Conservation (phyloP, 352 stramenopile species). For the Peronospora belbahrii region DNA sequence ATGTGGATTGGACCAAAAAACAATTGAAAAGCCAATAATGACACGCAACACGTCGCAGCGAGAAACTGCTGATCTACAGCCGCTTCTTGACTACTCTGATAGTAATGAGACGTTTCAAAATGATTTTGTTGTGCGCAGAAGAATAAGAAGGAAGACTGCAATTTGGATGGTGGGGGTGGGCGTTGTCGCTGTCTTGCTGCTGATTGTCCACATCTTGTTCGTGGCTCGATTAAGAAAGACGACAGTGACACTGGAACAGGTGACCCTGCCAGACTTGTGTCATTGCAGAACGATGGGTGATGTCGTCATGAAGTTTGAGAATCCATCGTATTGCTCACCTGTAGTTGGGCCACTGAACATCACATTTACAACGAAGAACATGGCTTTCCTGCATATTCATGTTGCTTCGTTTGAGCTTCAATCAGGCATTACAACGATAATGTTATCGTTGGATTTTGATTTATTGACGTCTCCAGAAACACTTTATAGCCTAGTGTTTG, state of each 20-base stretch:
- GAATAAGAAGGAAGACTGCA: conserved; percentile 1
- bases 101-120: background rate
- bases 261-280: conserved; percentile 69
- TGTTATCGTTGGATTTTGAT: conserved; percentile 38
- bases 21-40: too few relatives aligned
- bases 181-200: conserved; percentile 22
- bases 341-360: conserved; percentile 47
- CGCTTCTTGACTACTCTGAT: conserved; percentile 12
- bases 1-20: too few relatives aligned
- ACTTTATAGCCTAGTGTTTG: conserved; percentile 51
- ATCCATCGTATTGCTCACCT: conserved; percentile 72
- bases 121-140: background rate
- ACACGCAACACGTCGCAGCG: background rate
- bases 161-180: conserved; percentile 25
- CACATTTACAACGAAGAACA: conserved; percentile 47
- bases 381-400: conserved; percentile 36
- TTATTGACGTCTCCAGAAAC: conserved; percentile 37
- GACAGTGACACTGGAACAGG: conserved; percentile 38
- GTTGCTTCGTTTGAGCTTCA: conserved; percentile 49
- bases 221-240: conserved; percentile 58
- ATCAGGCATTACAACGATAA: conserved; percentile 39
- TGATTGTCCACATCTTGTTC: conserved; percentile 57
- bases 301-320: conserved; percentile 51
- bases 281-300: conserved; percentile 41
- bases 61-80: conserved; percentile 12